phyloP scores from a whole-genome alignment of 2,329 filamentous ascomycete species.

The Beauveria asiatica region DNA sequence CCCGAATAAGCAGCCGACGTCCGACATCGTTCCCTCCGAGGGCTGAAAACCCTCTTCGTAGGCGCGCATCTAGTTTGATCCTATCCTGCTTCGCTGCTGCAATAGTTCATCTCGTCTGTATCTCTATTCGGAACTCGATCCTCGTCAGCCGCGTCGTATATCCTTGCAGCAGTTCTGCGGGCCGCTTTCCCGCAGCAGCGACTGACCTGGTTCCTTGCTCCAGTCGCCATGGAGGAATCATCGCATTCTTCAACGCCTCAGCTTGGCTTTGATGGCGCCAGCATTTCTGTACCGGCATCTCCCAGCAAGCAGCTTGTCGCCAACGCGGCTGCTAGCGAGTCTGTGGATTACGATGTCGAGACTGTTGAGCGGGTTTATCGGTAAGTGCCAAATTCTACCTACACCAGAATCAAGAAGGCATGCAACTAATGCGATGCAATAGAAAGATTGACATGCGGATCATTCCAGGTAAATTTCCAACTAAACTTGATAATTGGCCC shows the following conservation, averaged over 20 bases:
- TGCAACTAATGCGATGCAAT: not conserved
- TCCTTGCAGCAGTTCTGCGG: not conserved
- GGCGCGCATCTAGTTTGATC: not conserved
- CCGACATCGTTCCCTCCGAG: conserved; percentile 1
- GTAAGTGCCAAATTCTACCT: conserved; percentile 17
- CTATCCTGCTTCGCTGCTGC: not conserved
- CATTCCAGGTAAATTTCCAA: conserved; percentile 41
- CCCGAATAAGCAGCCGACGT: not conserved
- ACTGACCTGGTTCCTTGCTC: not conserved
- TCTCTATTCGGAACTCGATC: not conserved
- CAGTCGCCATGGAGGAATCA: not conserved
- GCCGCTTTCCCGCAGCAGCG: not conserved
- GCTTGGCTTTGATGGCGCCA: not conserved
- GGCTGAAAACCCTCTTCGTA: not conserved
- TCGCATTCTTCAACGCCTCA: not conserved
- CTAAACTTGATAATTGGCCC: rapidly evolving
- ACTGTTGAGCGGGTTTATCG: conserved; percentile 47
- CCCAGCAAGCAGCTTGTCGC: not conserved
- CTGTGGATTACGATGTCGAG: conserved; percentile 38
- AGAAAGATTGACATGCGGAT: conserved; percentile 51
- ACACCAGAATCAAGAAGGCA: not conserved
- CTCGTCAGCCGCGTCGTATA: not conserved
- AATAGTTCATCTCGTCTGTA: not conserved
- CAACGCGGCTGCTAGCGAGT: not conserved
- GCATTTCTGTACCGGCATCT: not conserved